These are phyloP conservation scores for Colletotrichum shisoi DNA, from an alignment of 2,329 filamentous ascomycete genomes.

Conservation along the genomic window DNA sequence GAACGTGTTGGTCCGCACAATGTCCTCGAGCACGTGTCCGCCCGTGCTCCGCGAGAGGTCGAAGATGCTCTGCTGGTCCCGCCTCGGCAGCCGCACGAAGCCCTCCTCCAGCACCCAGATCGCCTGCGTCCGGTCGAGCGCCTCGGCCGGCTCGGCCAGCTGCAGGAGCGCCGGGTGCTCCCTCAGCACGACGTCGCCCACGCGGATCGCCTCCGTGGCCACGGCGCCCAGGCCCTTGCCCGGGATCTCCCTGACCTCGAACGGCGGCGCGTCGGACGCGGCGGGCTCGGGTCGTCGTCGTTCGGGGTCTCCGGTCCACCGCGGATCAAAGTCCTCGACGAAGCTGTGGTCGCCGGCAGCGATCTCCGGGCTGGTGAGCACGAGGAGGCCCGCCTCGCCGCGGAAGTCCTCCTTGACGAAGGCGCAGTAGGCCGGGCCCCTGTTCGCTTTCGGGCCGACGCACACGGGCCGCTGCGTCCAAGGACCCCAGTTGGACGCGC, in stretches of 20 bases:
- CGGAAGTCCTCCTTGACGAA: constrained; percentile 37
- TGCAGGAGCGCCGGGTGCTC: constrained; percentile 45
- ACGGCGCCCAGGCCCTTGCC: constrained; percentile 48
- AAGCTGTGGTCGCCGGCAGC: constrained; percentile 26
- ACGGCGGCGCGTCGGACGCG: constrained; percentile 36
- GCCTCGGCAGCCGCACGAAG: constrained; percentile 44
- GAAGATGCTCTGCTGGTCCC: constrained; percentile 41
- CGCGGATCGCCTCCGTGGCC: constrained; percentile 45
- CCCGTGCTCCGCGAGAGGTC: constrained; percentile 45
- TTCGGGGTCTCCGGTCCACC: neutral
- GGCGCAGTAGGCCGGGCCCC: constrained; percentile 26
- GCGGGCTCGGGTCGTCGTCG: neutral
- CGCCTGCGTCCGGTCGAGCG: constrained; percentile 41
- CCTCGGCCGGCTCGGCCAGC: constrained; percentile 41
- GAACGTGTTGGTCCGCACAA: constrained; percentile 49
- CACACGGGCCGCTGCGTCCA: constrained; percentile 39
- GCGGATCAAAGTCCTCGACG: constrained; percentile 24
- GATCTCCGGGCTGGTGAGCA: constrained; percentile 32
- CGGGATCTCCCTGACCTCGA: constrained; percentile 43
- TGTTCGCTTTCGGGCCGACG: constrained; percentile 1
- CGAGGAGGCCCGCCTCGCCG: constrained; percentile 26
- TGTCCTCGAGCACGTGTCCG: constrained; percentile 47
- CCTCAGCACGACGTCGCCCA: constrained; percentile 47
- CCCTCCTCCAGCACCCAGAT: constrained; percentile 44
- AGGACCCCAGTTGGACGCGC: neutral